These are phyloP conservation scores for Candida succiphila DNA, from an alignment of 805 yeast genomes.

Conservation along the genomic window DNA sequence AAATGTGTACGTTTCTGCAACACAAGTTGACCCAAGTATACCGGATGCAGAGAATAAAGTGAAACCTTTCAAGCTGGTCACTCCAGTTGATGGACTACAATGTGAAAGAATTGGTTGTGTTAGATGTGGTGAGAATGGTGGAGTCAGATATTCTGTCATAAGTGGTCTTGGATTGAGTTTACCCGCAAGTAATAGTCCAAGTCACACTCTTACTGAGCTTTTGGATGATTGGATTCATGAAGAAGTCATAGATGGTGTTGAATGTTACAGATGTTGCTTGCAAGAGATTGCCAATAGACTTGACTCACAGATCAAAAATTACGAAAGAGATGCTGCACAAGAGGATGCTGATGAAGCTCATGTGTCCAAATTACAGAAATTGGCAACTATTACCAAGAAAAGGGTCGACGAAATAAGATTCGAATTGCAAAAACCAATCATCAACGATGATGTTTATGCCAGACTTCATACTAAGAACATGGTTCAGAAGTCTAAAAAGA, in stretches of 20 bases:
- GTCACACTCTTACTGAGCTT: conserved; percentile 39
- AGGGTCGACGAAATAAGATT: conserved; percentile 39
- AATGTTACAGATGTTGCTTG: conserved; percentile 88
- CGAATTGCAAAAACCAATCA: conserved; percentile 56
- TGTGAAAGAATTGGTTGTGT: conserved; percentile 89
- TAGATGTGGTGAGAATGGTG: conserved; percentile 89
- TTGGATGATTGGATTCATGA: conserved; percentile 62
- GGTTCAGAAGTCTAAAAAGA: conserved; percentile 67
- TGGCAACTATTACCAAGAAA: conserved; percentile 24
- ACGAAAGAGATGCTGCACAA: conserved; percentile 4
- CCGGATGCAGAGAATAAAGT: conserved; percentile 31
- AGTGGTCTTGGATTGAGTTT: conserved; percentile 66
- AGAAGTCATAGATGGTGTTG: conserved; percentile 87
- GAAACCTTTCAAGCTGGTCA: conserved; percentile 48
- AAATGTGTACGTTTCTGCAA: conserved; percentile 59
- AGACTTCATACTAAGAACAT: conserved; percentile 64
- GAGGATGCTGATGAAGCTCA: conserved; percentile 6
- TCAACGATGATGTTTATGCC: conserved; percentile 73
- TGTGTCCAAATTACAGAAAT: conserved; percentile 5
- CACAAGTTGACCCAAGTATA: conserved; percentile 66
- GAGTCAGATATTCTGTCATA: conserved; percentile 72
- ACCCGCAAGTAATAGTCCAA: conserved; percentile 36
- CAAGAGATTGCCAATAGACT: conserved; percentile 46
- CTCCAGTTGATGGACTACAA: conserved; percentile 87
- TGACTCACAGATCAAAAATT: conserved; percentile 23